Base-by-base conservation (phyloP, 2,329 filamentous ascomycete species). In the Scedosporium apiospermum region DNA sequence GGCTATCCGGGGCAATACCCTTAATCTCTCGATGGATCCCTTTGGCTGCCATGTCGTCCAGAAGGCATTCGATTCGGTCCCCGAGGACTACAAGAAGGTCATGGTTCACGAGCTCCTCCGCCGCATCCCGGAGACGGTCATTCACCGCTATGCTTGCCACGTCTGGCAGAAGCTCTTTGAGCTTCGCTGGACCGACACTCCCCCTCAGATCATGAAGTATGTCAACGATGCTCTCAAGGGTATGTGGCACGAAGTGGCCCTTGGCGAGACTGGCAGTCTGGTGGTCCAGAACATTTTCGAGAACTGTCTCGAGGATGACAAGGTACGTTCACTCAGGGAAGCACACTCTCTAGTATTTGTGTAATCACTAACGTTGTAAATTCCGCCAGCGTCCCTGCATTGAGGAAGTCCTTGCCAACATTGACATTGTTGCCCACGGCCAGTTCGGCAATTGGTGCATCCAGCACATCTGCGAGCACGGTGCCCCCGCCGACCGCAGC, bases 401-500 rank as follows among this genome's bases (percentile, higher is more conserved):
- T 71, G 93, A 96, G 74, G 95, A 99, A 75, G 95, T 99, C 46
- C 85, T 99, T 63, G 85, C 85, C 65, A 97, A 95, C 73, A 96
- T 99, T 69, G 92, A 99, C 76, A 90, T 96, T 65, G 92, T 99
- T 70, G 90, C 95, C 64, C 93, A 97, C 73, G 95, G 95, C 27
- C 95, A 99, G 73, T 99, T 99, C 72, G 95, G 95, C 63, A 99
- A 99, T 74, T 99, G 95, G 95, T 99, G 95, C 78, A 98, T 99
- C 70, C 95, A 99, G 77, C 95, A 99, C 76, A 92, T 99, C 69
- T 99, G 95, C 76, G 95, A 99, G 75, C 95, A 99, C 72, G 93
- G 96, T 60, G 89, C 89, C 63, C 89, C 93, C 38, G 87, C 88
- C 49, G 96, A 99, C 75, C 93, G 93, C 69, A 93, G 89, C 75